Evolutionary conservation across 2,329 filamentous ascomycete species (phyloP).

Genomic region (Zymoseptoria crescenta): DNA sequence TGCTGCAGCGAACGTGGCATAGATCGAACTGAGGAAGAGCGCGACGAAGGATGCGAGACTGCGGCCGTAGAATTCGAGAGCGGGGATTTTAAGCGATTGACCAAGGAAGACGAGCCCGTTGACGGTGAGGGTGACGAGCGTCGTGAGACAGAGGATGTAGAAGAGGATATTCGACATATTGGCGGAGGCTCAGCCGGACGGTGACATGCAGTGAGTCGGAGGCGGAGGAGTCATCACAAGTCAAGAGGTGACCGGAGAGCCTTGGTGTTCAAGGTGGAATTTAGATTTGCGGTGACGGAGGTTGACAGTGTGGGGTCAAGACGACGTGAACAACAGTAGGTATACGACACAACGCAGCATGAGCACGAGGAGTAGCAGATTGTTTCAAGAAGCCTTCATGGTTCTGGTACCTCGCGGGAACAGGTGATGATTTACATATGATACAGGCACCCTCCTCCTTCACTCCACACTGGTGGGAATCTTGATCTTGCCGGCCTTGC

Average conservation of each 20-base stretch:
- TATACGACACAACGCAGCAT: background rate
- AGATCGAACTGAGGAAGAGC: conserved; percentile 47
- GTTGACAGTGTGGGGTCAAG: background rate
- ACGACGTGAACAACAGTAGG: background rate
- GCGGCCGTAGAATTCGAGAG: conserved; percentile 59
- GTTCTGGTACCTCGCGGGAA: background rate
- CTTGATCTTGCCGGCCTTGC: conserved; percentile 56
- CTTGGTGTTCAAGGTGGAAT: background rate
- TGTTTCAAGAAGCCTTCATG: background rate
- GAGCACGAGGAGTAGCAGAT: background rate
- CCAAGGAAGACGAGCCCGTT: conserved; percentile 31
- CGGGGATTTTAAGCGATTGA: conserved; percentile 23
- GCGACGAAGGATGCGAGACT: conserved; percentile 37
- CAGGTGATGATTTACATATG: conserved; percentile 4
- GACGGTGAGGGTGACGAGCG: conserved; percentile 26
- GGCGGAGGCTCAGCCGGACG: background rate
- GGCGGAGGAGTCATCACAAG: background rate
- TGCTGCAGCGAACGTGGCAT: conserved; percentile 69
- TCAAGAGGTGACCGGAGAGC: background rate
- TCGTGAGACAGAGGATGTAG: conserved; percentile 20
- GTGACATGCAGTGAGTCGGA: background rate
- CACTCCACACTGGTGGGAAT: conserved; percentile 52
- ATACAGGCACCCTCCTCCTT: conserved; percentile 2
- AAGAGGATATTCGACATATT: conserved; percentile 22
- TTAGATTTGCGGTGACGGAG: background rate